Evolutionary conservation across 129 eudicot genomes (phyloP), one percentile per base, ranked within the genome.

Genomic region (Saussurea involucrata): DNA sequence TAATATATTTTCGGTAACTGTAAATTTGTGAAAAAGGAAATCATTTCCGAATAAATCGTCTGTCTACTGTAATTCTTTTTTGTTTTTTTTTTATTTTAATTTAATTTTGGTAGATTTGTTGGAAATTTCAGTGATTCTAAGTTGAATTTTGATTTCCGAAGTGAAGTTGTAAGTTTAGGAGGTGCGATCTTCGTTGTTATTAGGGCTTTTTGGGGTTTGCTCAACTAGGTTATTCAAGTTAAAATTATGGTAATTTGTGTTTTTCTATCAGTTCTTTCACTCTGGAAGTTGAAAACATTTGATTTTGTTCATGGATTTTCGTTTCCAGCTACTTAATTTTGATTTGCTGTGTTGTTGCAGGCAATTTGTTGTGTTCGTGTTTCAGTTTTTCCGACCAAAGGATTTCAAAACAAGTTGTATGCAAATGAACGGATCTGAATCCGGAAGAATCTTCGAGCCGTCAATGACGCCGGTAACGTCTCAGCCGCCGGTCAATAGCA

Each of bases 371-470:
- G 31, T 5, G 0, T 21, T 18, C 64, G 49, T 37, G 17, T n/a
- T 72, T 32, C 55, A 20, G 4, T 53, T 75, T 13, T 34, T 61
- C 24, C n/a, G 20, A 34, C 58, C 10, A 60, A 44, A 21, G 22
- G 53, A 55, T 70, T 24, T 46, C 58, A 36, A 53, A 75, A 71
- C 28, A 49, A 28, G 68, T 63, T 34, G 68, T 63, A 28, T 75
- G 25, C 78, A 79, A 29, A 89, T 89, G 97, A 86, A 91, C 78
- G 96, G 86, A 80, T 84, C 97, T 70, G 97, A 90, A 21, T 40
- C 86, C 20, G 86, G 89, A 27, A 87, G 86, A 55, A 78, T 89
- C 8, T 68, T 77, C 34, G 75, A 69, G 77, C 71, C 40, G 25
- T 86, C 57, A 67, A 77, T 37, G 71, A 12, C 72, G 17, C 78